phyloP scores from a whole-genome alignment of 164 flowering plant genomes.

The Piper longum region DNA sequence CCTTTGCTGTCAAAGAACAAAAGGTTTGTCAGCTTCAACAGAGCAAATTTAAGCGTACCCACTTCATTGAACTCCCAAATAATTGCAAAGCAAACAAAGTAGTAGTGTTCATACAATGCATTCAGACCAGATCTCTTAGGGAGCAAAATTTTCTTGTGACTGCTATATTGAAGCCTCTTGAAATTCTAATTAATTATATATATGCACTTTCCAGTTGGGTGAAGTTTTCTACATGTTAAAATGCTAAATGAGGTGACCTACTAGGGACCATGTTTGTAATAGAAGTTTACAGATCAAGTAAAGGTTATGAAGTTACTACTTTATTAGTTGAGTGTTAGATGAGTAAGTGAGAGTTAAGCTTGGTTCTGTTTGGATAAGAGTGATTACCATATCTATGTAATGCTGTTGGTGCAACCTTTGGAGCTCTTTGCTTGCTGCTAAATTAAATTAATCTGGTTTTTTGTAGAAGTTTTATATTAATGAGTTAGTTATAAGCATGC shows the following conservation, averaged over 20 bases:
- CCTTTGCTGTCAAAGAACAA: not conserved
- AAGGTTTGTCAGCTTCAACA: not conserved
- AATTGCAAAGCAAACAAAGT: not conserved
- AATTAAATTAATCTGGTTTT: too few relatives aligned
- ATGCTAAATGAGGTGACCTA: too few relatives aligned
- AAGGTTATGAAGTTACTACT: not conserved
- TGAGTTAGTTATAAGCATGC: too few relatives aligned
- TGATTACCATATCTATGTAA: not conserved
- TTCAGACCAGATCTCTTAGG: too few relatives aligned
- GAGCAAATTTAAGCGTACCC: not conserved
- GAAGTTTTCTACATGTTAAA: too few relatives aligned
- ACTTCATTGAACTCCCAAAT: not conserved
- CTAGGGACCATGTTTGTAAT: too few relatives aligned
- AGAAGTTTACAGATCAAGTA: not conserved
- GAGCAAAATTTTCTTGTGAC: too few relatives aligned
- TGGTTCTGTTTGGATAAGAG: not conserved
- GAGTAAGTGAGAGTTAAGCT: not conserved
- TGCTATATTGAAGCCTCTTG: too few relatives aligned
- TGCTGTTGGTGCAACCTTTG: too few relatives aligned
- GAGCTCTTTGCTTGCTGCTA: not conserved
- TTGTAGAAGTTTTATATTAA: too few relatives aligned
- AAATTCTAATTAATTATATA: too few relatives aligned
- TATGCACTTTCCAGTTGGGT: too few relatives aligned
- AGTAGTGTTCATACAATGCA: not conserved
- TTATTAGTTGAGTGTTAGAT: not conserved